Percentiles rank a stretch among this genome's conserved stretches.
phyloP scores from a whole-genome alignment of 2,329 filamentous ascomycete species.

The Dactylellina drechsleri region DNA sequence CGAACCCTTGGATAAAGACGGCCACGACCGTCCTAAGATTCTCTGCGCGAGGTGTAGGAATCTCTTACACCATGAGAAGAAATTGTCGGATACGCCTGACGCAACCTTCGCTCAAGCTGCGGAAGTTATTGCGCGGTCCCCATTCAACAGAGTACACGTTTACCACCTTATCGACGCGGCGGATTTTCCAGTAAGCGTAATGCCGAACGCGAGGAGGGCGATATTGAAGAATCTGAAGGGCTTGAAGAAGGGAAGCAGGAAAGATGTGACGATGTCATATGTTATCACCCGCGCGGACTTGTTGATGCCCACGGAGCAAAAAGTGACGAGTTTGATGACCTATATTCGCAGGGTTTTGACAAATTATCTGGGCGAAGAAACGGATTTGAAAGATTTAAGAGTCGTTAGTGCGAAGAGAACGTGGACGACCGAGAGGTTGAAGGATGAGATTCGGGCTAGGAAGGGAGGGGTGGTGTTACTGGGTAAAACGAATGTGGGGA shows the following conservation, averaged over 20 bases:
- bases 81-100: constrained; percentile 55
- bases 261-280: constrained; percentile 73
- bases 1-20: not conserved
- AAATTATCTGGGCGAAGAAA: constrained; percentile 71
- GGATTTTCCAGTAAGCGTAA: constrained; percentile 93
- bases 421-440: constrained; percentile 92
- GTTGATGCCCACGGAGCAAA: constrained; percentile 81
- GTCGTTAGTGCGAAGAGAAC: constrained; percentile 80
- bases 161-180: constrained; percentile 96
- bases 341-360: constrained; percentile 81
- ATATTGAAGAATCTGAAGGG: constrained; percentile 71
- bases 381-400: constrained; percentile 55
- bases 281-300: constrained; percentile 88
- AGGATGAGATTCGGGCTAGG: constrained; percentile 82
- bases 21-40: constrained; percentile 62
- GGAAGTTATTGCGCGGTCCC: constrained; percentile 86
- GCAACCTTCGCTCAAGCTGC: constrained; percentile 83
- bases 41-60: constrained; percentile 89
- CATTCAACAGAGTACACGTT: constrained; percentile 89
- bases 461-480: constrained; percentile 94
- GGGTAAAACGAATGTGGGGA: constrained; percentile 97
- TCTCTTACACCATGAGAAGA: constrained; percentile 80
- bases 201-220: constrained; percentile 72
- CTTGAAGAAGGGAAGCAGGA: constrained; percentile 75
- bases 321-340: constrained; percentile 86